Evolutionary conservation across 1,284 basidiomycete genomes (phyloP).

Genomic region (Boletus calvinii): DNA sequence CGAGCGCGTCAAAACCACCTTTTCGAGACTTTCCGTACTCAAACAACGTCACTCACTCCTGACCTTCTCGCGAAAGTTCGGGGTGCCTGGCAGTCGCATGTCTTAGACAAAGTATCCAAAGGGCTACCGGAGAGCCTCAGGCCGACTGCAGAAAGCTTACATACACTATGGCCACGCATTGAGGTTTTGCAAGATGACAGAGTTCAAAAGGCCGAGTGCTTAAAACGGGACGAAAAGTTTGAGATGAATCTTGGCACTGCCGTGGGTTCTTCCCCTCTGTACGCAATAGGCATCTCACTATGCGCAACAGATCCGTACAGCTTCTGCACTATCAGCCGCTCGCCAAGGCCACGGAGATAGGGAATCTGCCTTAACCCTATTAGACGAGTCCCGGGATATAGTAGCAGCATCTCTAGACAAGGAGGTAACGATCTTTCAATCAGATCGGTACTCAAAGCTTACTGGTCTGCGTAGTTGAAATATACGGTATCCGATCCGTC

Average conservation of each 20-base stretch:
- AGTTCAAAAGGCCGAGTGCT: slow-evolving; percentile 68
- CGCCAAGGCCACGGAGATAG: slow-evolving; percentile 41
- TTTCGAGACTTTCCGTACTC: slow-evolving; percentile 61
- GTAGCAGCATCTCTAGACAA: slow-evolving; percentile 74
- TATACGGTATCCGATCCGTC: slow-evolving; percentile 84
- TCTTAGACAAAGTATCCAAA: slow-evolving; percentile 59
- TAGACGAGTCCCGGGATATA: slow-evolving; percentile 76
- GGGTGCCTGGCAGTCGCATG: slow-evolving; percentile 66
- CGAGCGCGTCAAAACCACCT: slow-evolving; percentile 87
- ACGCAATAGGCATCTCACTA: slow-evolving; percentile 19
- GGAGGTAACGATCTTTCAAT: slow-evolving; percentile 48
- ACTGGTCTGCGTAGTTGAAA: slow-evolving; percentile 54
- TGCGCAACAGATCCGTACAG: slow-evolving; percentile 47
- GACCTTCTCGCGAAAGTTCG: slow-evolving; percentile 60
- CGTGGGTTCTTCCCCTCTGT: slow-evolving; percentile 42
- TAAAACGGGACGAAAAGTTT: slow-evolving; percentile 86
- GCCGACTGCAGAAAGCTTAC: slow-evolving; percentile 49
- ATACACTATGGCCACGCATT: slow-evolving; percentile 54
- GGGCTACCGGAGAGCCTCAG: slow-evolving; percentile 51
- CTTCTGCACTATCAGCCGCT: slow-evolving; percentile 50
- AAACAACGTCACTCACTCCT: slow-evolving; percentile 55
- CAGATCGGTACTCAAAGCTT: slow-evolving; percentile 3
- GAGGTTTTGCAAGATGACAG: slow-evolving; percentile 45
- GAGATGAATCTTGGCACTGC: slow-evolving; percentile 81
- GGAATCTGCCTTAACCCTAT: slow-evolving; percentile 58